Percentiles rank a stretch among this genome's conserved stretches.
Conservation (phyloP, 164 flowering plant species). For the Magnolia changhungtana region DNA sequence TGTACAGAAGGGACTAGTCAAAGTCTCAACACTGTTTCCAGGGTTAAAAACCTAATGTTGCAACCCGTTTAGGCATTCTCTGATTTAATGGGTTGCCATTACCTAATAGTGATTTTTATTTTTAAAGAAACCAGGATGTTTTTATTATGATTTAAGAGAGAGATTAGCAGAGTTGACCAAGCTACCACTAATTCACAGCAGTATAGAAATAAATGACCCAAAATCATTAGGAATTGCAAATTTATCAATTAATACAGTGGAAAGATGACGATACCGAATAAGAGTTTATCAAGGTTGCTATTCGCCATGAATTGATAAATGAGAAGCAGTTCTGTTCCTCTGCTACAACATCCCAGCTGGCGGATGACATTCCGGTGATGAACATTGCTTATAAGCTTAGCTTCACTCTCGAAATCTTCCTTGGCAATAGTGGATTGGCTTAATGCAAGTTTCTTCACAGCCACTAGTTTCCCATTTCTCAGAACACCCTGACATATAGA, state of each 20-base stretch:
- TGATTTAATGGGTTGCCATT: no score
- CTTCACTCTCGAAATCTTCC: slow-evolving; percentile 44
- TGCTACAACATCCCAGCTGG: slow-evolving; percentile 53
- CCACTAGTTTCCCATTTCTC: slow-evolving; percentile 47
- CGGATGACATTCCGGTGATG: slow-evolving; percentile 55
- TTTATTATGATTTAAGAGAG: no score
- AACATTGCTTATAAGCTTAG: slow-evolving; percentile 56
- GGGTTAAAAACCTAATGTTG: no score
- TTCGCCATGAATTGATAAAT: slow-evolving; percentile 56
- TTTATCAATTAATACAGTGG: background rate
- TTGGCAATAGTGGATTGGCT: slow-evolving; percentile 27
- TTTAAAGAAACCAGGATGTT: no score
- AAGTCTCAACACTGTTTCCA: no score
- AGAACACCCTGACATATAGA: slow-evolving; percentile 35
- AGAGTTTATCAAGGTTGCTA: slow-evolving; percentile 48
- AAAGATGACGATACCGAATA: slow-evolving; percentile 37
- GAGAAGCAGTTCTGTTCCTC: slow-evolving; percentile 45
- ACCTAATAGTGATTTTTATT: no score
- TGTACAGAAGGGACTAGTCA: no score
- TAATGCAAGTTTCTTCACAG: slow-evolving; percentile 46
- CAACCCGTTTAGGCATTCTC: no score
- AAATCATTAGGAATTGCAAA: no score
- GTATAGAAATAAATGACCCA: no score
- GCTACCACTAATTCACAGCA: no score
- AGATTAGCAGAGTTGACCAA: no score